A percentile compares a stretch with the other conserved stretches of the same genome.
Evolutionary conservation across 805 yeast genomes (phyloP).

Genomic region (Zygosaccharomyces rouxii): DNA sequence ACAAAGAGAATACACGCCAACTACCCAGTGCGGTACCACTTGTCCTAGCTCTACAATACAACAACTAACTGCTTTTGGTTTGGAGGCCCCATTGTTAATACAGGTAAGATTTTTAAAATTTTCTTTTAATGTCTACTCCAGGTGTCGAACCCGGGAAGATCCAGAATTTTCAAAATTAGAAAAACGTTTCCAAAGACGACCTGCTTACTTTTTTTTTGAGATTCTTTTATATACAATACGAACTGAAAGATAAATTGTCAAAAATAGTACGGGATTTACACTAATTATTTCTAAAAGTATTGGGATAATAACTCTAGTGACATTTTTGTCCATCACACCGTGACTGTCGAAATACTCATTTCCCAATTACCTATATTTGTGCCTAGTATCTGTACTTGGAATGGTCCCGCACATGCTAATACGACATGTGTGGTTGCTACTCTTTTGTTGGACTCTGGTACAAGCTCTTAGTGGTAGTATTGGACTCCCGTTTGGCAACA

Average conservation of each 20-base stretch:
- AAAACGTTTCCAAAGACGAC: background rate
- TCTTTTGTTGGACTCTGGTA: background rate
- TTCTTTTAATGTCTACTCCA: background rate
- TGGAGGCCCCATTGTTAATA: too few species aligned
- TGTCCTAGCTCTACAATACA: too few species aligned
- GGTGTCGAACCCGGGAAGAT: background rate
- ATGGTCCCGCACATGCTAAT: background rate
- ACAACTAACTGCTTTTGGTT: too few species aligned
- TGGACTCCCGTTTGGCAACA: background rate
- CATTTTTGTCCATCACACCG: background rate
- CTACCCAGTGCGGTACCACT: too few species aligned
- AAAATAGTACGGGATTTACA: background rate
- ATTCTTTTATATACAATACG: background rate
- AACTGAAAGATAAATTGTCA: background rate
- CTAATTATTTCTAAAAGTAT: background rate
- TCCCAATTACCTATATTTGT: background rate
- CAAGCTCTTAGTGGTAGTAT: background rate
- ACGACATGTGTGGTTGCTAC: constrained; percentile 4
- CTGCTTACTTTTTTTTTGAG: background rate
- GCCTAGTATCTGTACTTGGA: background rate
- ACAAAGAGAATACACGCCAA: too few species aligned
- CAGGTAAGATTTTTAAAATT: background rate
- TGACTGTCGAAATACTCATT: background rate
- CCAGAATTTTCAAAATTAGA: background rate
- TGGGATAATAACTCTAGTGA: background rate